Base-by-base conservation (phyloP, 306 rosid species). In the Herpetospermum pedunculosum region DNA sequence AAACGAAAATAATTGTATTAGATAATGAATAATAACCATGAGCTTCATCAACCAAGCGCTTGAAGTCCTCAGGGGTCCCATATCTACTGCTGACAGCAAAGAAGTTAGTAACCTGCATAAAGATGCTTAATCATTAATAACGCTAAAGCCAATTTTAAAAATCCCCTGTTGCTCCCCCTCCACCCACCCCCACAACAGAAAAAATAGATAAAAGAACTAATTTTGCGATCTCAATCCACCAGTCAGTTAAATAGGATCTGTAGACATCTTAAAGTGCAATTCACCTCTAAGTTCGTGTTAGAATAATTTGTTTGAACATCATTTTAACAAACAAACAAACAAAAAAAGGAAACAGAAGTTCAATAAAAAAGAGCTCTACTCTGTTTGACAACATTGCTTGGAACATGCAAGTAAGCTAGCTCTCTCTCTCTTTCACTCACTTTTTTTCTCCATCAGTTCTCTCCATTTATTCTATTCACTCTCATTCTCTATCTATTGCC, bases 21-120 rank as follows among this genome's bases (percentile, higher is more conserved):
- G 29, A 74, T 46, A 74, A 79, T 72, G 76, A 83, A 62, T 75
- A 59, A 85, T 49, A 74, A 92, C 98, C 98, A 77, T 94, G 98
- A 70, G 98, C 96, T 81, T 89, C 98, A 81, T 94, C 98, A 83
- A 94, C 96, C 83, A 94, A 81, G 73, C 85, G 92, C 92, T 94
- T 94, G 86, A 94, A 94, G 75, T 94, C 97, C 53, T 94, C 96
- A 55, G 98, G 98, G 73, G 96, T 89, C 58, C 98, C 98, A 83
- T 80, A 94, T 79, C 96, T 89, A 81, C 98, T 91, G 82, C 98
- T 94, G 76, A 83, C 88, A 57, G 98, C 98, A 85, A 41, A 91
- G 37, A 85, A 85, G 77, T 94, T 94, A 44, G 98, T 91, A 75
- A 88, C 98, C 98, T 94, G 92, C 89, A 81, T 37, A 70, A 32